Percentiles rank a stretch among this genome's conserved stretches.
Evolutionary conservation across 169 alveolate genomes (phyloP).

Genomic region (Plasmodium berghei): DNA sequence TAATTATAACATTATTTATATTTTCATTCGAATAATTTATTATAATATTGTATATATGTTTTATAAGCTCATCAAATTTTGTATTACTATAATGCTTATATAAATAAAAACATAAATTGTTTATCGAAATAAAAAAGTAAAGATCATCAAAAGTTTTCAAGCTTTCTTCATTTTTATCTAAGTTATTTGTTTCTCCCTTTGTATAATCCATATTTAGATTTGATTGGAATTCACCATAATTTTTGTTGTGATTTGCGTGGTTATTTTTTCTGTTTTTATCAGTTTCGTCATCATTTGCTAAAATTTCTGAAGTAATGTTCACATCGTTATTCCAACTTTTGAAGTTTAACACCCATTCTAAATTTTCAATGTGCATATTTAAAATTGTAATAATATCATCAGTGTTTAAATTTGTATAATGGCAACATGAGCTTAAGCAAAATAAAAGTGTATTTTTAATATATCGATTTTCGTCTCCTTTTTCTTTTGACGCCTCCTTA

Average conservation of each 20-base stretch:
- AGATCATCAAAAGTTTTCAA: slow-evolving; percentile 18
- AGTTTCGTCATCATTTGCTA: too few species aligned
- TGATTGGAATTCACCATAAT: not conserved
- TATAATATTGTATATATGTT: slow-evolving; percentile 15
- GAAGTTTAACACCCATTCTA: slow-evolving; percentile 1
- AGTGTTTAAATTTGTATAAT: slow-evolving; percentile 37
- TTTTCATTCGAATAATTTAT: not conserved
- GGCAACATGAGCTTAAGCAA: slow-evolving; percentile 67
- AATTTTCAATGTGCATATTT: slow-evolving; percentile 10
- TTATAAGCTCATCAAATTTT: slow-evolving; percentile 35
- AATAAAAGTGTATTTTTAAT: slow-evolving; percentile 36
- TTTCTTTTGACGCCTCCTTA: not conserved
- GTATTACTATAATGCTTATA: slow-evolving; percentile 65
- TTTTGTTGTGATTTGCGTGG: too few species aligned
- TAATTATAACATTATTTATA: slow-evolving; percentile 22
- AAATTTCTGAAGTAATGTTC: too few species aligned
- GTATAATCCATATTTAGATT: not conserved
- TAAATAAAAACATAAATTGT: slow-evolving; percentile 43
- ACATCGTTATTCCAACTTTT: not conserved
- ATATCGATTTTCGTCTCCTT: not conserved
- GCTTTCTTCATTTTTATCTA: not conserved
- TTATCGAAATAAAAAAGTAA: slow-evolving; percentile 51
- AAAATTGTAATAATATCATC: slow-evolving; percentile 21
- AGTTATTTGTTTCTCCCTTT: not conserved
- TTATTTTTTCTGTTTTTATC: too few species aligned